These are phyloP conservation scores for Hortiboletus rubellus DNA, from an alignment of 1,284 basidiomycete genomes.

Conservation along the genomic window DNA sequence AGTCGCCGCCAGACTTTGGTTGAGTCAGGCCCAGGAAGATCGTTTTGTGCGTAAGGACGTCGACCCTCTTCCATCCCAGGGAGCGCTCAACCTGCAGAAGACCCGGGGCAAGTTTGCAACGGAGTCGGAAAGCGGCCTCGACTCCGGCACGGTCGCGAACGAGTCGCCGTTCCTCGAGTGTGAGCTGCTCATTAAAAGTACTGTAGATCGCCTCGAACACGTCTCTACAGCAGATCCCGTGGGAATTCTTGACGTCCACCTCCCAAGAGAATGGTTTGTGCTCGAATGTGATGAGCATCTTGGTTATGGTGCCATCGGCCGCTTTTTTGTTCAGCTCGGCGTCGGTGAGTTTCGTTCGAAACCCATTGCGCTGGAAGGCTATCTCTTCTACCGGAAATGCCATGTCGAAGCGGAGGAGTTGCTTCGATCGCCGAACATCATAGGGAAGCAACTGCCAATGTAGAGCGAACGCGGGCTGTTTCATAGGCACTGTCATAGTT, in stretches of 20 bases:
- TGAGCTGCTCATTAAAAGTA: constrained; percentile 45
- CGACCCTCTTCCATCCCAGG: constrained; percentile 51
- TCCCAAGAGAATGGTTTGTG: constrained; percentile 41
- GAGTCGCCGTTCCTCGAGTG: constrained; percentile 39
- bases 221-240: constrained; percentile 51
- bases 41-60: constrained; percentile 46
- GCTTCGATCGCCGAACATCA: constrained; percentile 28
- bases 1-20: constrained; percentile 32
- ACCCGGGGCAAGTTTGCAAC: constrained; percentile 45
- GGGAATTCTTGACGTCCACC: constrained; percentile 42
- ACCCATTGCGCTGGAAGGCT: constrained; percentile 14
- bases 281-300: constrained; percentile 39
- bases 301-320: constrained; percentile 31
- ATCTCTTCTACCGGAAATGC: constrained; percentile 31
- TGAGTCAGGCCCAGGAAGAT: constrained; percentile 44
- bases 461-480: constrained; percentile 30
- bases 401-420: constrained; percentile 30
- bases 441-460: constrained; percentile 46
- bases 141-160: constrained; percentile 38
- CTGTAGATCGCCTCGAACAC: constrained; percentile 55
- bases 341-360: constrained; percentile 21
- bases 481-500: constrained; percentile 28
- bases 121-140: constrained; percentile 42
- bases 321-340: constrained; percentile 39
- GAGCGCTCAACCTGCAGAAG: constrained; percentile 38